Conservation (phyloP, 2,329 filamentous ascomycete species). For the Pseudogymnoascus sp. region DNA sequence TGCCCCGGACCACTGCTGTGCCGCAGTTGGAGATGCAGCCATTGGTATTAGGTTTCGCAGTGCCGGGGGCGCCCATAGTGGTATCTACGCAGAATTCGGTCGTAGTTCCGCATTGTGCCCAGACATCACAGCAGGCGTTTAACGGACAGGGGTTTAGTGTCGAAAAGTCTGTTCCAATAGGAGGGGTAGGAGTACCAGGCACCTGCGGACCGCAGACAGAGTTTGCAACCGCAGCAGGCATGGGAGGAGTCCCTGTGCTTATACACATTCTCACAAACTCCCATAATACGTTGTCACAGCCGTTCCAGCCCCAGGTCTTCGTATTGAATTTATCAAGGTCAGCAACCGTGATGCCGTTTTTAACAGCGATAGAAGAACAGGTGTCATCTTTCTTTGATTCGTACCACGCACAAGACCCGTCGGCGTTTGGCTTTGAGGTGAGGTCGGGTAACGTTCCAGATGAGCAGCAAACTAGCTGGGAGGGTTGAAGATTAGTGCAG, state of each 20-base stretch:
- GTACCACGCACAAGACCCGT: not conserved
- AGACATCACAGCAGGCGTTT: conserved; percentile 17
- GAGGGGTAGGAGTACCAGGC: not conserved
- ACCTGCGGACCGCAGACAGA: not conserved
- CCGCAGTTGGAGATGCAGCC: conserved; percentile 38
- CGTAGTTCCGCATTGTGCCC: conserved; percentile 21
- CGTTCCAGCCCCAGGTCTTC: not conserved
- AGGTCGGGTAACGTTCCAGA: not conserved
- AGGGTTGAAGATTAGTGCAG: conserved; percentile 29
- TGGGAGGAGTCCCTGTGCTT: not conserved
- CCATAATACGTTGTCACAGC: not conserved
- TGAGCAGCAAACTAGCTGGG: not conserved
- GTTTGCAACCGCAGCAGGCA: not conserved
- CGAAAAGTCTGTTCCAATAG: not conserved
- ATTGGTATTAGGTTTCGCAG: conserved; percentile 23
- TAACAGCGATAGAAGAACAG: not conserved
- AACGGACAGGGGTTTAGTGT: not conserved
- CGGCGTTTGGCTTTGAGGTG: not conserved
- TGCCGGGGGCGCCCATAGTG: conserved; percentile 30
- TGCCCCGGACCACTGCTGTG: conserved; percentile 27
- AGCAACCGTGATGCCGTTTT: not conserved
- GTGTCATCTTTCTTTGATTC: not conserved
- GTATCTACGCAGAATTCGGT: conserved; percentile 29
- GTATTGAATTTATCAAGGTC: not conserved
- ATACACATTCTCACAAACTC: not conserved